phyloP scores from a whole-genome alignment of 176 grass and related monocot genomes.

The Carex scoparia region DNA sequence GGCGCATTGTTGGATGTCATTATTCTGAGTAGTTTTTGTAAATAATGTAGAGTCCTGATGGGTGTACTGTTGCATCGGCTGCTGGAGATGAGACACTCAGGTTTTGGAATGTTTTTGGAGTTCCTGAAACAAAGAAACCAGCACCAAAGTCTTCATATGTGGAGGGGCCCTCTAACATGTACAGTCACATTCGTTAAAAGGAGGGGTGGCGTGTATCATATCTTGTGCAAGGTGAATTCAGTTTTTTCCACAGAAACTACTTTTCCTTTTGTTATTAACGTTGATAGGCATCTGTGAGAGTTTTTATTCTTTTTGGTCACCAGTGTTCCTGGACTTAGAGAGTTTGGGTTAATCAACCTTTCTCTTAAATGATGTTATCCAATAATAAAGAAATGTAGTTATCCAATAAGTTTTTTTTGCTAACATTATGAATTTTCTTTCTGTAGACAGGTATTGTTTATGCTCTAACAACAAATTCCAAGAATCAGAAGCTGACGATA shows the following conservation, averaged over 20 bases:
- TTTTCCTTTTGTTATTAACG: too few relatives aligned
- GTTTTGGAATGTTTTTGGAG: constrained; percentile 54
- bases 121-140: constrained; percentile 31
- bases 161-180: constrained; percentile 35
- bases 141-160: constrained; percentile 10
- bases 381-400: too few relatives aligned
- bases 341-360: too few relatives aligned
- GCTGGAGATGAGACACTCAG: constrained; percentile 50
- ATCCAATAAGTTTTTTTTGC: not conserved
- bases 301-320: too few relatives aligned
- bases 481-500: not conserved
- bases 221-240: not conserved
- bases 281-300: not conserved
- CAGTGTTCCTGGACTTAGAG: too few relatives aligned
- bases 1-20: not conserved
- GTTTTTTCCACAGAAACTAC: not conserved
- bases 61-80: constrained; percentile 38
- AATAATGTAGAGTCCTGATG: constrained; percentile 54
- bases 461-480: not conserved
- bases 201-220: not conserved
- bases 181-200: constrained; percentile 47
- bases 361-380: too few relatives aligned
- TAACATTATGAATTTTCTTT: not conserved
- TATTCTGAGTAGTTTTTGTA: not conserved
- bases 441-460: not conserved